phyloP scores from a whole-genome alignment of 2,329 filamentous ascomycete species.

The Alternaria sp. region DNA sequence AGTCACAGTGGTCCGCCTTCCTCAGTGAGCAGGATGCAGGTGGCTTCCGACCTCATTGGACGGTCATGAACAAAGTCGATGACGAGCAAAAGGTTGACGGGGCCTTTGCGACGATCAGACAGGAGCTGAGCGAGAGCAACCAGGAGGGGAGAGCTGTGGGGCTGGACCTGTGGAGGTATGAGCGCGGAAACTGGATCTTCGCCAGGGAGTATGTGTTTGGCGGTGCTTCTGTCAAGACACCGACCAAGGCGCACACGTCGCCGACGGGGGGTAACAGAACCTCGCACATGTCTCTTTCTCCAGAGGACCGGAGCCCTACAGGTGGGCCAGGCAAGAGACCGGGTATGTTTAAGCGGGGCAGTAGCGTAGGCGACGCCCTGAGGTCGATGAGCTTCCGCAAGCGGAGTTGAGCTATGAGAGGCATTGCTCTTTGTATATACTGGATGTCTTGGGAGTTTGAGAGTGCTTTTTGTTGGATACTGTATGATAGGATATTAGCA shows the following conservation, averaged over 20 bases:
- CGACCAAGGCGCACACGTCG: neutral
- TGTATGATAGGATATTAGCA: neutral
- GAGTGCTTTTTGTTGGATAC: neutral
- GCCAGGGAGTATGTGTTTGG: slow-evolving; percentile 49
- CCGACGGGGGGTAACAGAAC: slow-evolving; percentile 2
- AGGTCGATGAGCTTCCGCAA: slow-evolving; percentile 25
- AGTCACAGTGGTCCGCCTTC: slow-evolving; percentile 48
- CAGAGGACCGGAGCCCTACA: slow-evolving; percentile 3
- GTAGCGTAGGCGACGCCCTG: slow-evolving; percentile 24
- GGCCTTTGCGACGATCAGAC: slow-evolving; percentile 48
- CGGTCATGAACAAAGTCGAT: slow-evolving; percentile 58
- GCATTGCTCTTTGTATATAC: neutral
- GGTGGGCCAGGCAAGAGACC: slow-evolving; percentile 17
- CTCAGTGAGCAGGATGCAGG: slow-evolving; percentile 56
- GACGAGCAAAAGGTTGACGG: slow-evolving; percentile 49
- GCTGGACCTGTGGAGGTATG: slow-evolving; percentile 54
- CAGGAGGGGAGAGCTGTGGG: slow-evolving; percentile 50
- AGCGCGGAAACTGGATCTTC: slow-evolving; percentile 53
- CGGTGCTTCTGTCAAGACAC: neutral
- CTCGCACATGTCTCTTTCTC: slow-evolving; percentile 5
- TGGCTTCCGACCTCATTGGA: slow-evolving; percentile 54
- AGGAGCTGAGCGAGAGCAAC: slow-evolving; percentile 40
- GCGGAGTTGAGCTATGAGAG: slow-evolving; percentile 12
- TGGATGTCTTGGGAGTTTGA: neutral
- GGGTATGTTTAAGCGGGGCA: slow-evolving; percentile 25